These are phyloP conservation scores for Haplosporangium sp. DNA, from an alignment of 371 early-diverging fungal genomes.

Conservation along the genomic window DNA sequence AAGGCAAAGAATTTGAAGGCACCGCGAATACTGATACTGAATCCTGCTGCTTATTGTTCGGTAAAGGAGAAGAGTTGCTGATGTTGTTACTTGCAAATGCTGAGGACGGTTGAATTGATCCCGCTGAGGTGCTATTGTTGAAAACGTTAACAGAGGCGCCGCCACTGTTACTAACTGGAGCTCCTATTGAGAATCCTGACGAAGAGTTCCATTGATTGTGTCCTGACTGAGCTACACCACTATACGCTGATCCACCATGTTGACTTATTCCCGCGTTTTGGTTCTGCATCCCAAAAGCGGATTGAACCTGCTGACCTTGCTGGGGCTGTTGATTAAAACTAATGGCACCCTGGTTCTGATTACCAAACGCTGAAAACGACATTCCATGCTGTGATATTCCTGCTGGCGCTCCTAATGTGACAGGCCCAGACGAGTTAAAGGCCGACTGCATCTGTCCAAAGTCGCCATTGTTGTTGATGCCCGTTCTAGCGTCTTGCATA, in stretches of 20 bases:
- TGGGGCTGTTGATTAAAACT: no score
- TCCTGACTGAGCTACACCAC: not conserved
- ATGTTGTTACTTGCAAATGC: no score
- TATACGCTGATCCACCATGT: not conserved
- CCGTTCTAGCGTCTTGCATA: not conserved
- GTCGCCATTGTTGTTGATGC: not conserved
- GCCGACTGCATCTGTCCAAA: not conserved
- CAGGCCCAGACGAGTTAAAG: not conserved
- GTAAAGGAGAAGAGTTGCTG: no score
- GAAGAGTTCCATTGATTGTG: not conserved
- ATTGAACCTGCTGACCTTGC: not conserved
- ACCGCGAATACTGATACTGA: no score
- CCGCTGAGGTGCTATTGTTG: no score
- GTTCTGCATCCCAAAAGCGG: not conserved
- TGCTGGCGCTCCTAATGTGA: slow-evolving; percentile 1
- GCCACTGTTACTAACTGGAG: not conserved
- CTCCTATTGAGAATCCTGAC: not conserved
- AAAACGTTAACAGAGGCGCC: no score
- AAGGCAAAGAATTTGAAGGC: no score
- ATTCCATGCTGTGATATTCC: not conserved
- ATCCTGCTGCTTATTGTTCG: no score
- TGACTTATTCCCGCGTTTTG: not conserved
- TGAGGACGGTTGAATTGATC: no score
- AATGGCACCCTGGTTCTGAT: not conserved
- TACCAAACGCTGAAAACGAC: slow-evolving; percentile 1